Evolutionary conservation across 176 grass and related monocot species (phyloP), one percentile per base, ranked within the genome.

Genomic region (Panicum miliaceum): DNA sequence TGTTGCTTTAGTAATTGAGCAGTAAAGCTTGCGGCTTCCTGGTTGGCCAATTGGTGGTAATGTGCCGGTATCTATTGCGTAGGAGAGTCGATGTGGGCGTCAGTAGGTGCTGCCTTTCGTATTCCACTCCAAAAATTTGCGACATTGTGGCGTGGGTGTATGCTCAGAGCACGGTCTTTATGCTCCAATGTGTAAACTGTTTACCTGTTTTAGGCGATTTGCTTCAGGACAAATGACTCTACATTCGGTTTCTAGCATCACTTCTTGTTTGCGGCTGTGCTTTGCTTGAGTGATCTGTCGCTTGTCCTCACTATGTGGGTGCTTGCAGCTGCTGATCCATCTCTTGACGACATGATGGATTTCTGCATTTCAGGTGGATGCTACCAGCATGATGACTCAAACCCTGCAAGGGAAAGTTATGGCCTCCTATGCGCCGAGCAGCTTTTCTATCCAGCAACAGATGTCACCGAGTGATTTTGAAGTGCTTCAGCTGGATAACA

Each of bases 371-470:
- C 73, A 83, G 80, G 84, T 83, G 68, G 59, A 45, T 66, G 68
- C 0, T 35, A 68, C 48, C 66, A 61, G 58, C 74, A 90, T 90
- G 73, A 86, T 86, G 88, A 50, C 84, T 57, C 78, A 82, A 42
- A 46, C 64, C 64, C 14, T 90, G 8, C 84, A 86, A 82, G 84
- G 88, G 18, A 79, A 72, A 43, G 54, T 32, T 59, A 51, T 66
- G 74, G 79, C 29, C 60, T 52, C 29, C 51, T 35, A 86, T 73
- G 34, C 50, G 20, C 23, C 29, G 10, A 83, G 59, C 25, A 85
- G 75, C 23, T 83, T 75, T 14, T 52, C 67, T n/a, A 5, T 73
- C 4, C 67, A 51, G 68, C 42, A 73, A 53, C 67, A 27, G 20
- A 52, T 52, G 14, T 19, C 41, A 19, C 15, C 11, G 10, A 8